phyloP scores from a whole-genome alignment of 192 early-diverging fungal genomes.

The Radiomyces spectabilis region DNA sequence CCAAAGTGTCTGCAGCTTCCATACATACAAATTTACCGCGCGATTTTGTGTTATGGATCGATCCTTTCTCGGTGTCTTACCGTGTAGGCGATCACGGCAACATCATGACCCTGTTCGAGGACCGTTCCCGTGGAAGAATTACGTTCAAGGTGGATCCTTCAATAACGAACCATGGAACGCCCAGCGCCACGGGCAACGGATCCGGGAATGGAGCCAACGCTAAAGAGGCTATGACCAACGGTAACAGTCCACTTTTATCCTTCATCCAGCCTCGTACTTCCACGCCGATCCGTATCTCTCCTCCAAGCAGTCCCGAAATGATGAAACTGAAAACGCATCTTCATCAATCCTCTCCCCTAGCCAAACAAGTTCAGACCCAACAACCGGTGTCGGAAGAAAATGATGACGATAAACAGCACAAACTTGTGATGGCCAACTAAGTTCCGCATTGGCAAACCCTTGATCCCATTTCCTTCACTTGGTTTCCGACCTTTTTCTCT shows the following conservation, averaged over 20 bases:
- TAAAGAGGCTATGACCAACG: background rate
- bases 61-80: conserved; percentile 65
- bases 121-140: conserved; percentile 35
- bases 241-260: conserved; percentile 18
- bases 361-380: background rate
- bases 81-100: conserved; percentile 65
- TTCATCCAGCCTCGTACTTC: conserved; percentile 1
- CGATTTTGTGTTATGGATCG: conserved; percentile 67
- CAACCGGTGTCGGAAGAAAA: conserved; percentile 8
- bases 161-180: background rate
- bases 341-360: conserved; percentile 9
- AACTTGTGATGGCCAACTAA: conserved; percentile 10
- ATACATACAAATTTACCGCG: conserved; percentile 52
- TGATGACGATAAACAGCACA: background rate
- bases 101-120: conserved; percentile 58
- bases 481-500: too few species aligned
- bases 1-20: conserved; percentile 33
- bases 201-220: background rate
- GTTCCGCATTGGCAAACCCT: background rate
- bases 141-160: conserved; percentile 17
- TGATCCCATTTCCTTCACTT: too few species aligned
- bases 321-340: background rate
- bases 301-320: conserved; percentile 16
- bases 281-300: conserved; percentile 24
- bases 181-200: conserved; percentile 34